phyloP scores from a whole-genome alignment of 1,284 basidiomycete genomes.

The Malassezia dermatis region DNA sequence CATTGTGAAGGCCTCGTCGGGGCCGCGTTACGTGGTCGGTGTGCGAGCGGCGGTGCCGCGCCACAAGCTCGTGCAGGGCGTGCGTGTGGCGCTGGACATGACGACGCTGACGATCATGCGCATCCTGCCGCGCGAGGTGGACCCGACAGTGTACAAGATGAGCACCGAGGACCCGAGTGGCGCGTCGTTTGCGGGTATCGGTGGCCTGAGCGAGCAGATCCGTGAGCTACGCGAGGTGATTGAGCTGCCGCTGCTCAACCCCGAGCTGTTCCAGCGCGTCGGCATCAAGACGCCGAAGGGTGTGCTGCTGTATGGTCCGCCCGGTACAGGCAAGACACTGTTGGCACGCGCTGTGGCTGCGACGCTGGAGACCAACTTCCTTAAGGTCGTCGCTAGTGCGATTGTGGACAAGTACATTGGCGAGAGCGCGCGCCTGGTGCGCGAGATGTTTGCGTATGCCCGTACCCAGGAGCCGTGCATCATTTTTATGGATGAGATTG shows the following conservation, averaged over 20 bases:
- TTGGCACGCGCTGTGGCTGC: slow-evolving; percentile 91
- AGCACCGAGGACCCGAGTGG: slow-evolving; percentile 93
- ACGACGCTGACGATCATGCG: slow-evolving; percentile 95
- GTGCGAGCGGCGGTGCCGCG: slow-evolving; percentile 86
- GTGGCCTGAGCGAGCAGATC: slow-evolving; percentile 90
- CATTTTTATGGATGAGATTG: slow-evolving; percentile 99
- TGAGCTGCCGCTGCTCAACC: slow-evolving; percentile 86
- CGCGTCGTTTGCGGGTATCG: slow-evolving; percentile 91
- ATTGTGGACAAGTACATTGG: slow-evolving; percentile 99
- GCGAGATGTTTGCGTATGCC: slow-evolving; percentile 96
- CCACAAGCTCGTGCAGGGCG: slow-evolving; percentile 81
- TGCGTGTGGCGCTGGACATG: slow-evolving; percentile 97
- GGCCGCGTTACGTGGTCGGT: slow-evolving; percentile 97
- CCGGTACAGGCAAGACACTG: slow-evolving; percentile 90
- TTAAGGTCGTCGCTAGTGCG: slow-evolving; percentile 96
- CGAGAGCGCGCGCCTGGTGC: slow-evolving; percentile 85
- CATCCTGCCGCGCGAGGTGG: slow-evolving; percentile 91
- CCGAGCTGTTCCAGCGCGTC: slow-evolving; percentile 86
- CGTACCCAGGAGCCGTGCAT: slow-evolving; percentile 91
- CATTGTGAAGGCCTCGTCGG: slow-evolving; percentile 97
- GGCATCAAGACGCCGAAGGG: slow-evolving; percentile 94
- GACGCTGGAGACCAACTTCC: slow-evolving; percentile 89
- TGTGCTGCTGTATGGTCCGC: slow-evolving; percentile 82
- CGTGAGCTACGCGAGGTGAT: slow-evolving; percentile 94
- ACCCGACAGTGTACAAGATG: slow-evolving; percentile 99